These are phyloP conservation scores for Noccaea bulbosa DNA, from an alignment of 345 rosid species.

Conservation along the genomic window DNA sequence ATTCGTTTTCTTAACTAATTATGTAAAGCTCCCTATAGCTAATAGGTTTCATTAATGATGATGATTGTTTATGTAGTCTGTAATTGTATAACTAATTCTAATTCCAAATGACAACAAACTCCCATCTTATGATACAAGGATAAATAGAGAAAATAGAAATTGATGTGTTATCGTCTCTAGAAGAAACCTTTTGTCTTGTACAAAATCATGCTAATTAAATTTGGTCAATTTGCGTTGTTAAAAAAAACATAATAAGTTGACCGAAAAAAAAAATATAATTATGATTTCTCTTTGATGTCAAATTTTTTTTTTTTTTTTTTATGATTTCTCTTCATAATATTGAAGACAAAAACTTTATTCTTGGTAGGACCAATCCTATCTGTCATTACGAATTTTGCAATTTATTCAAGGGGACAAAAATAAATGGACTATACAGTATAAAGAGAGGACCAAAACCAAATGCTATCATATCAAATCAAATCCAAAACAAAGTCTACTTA, in stretches of 20 bases:
- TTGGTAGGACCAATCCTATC: constrained; percentile 37
- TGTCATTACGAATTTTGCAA: constrained; percentile 22
- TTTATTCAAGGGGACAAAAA: not conserved
- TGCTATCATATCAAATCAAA: constrained; percentile 34
- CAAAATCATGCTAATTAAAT: constrained; percentile 12
- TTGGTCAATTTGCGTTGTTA: constrained; percentile 21
- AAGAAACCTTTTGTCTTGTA: constrained; percentile 12
- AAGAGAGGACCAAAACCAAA: constrained; percentile 24
- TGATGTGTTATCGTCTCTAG: constrained; percentile 3
- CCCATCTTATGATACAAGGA: not conserved
- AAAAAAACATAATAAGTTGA: constrained; percentile 18
- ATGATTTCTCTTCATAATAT: constrained; percentile 16
- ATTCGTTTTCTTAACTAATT: not conserved
- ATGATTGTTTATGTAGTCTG: not conserved
- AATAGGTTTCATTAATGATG: not conserved
- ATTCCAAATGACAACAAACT: constrained; percentile 12
- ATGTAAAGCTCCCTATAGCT: constrained; percentile 14
- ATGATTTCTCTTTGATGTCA: constrained; percentile 25
- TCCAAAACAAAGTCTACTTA: constrained; percentile 2
- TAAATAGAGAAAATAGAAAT: not conserved
- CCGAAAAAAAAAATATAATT: constrained; percentile 13
- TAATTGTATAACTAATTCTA: constrained; percentile 11
- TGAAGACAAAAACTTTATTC: not conserved
- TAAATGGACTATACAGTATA: constrained; percentile 37
- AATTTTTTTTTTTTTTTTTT: no score